Conservation (phyloP, 208 protist species). For the Phytomonas sp. region DNA sequence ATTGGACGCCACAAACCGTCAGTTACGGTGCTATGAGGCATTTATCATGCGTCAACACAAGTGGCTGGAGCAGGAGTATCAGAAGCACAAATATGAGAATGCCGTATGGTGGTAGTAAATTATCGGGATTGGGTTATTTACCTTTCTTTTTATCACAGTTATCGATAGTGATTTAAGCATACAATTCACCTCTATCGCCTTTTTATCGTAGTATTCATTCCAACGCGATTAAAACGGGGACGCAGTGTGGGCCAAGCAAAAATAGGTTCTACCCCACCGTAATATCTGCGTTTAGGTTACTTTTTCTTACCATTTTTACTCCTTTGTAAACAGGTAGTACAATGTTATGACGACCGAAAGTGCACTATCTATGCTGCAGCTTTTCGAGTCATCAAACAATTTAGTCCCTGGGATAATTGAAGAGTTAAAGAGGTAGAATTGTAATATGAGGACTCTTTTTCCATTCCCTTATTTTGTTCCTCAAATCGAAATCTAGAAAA, state of each 20-base stretch:
- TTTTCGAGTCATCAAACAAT: neutral
- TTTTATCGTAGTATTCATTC: slow-evolving; percentile 6
- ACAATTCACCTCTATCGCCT: neutral
- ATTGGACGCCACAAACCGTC: slow-evolving; percentile 57
- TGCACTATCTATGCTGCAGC: neutral
- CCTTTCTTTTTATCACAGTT: neutral
- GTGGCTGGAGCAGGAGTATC: slow-evolving; percentile 44
- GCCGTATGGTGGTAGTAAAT: slow-evolving; percentile 59
- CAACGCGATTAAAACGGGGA: neutral
- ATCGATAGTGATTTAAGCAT: neutral
- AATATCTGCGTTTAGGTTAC: neutral
- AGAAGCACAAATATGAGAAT: slow-evolving; percentile 11
- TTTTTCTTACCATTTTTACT: neutral
- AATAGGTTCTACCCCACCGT: neutral
- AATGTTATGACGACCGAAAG: neutral
- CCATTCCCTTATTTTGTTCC: neutral
- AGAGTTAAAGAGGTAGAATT: neutral
- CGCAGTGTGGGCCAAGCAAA: neutral
- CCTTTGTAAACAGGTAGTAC: neutral
- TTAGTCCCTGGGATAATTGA: neutral
- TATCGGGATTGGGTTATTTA: neutral
- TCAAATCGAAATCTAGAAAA: neutral
- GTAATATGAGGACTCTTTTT: neutral
- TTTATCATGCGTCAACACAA: slow-evolving; percentile 59
- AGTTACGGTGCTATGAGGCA: slow-evolving; percentile 78